A percentile compares a stretch with the other conserved stretches of the same genome.
These are phyloP conservation scores for Rostrohypoxylon terebratum DNA, from an alignment of 495 filamentous ascomycete species.

Conservation along the genomic window DNA sequence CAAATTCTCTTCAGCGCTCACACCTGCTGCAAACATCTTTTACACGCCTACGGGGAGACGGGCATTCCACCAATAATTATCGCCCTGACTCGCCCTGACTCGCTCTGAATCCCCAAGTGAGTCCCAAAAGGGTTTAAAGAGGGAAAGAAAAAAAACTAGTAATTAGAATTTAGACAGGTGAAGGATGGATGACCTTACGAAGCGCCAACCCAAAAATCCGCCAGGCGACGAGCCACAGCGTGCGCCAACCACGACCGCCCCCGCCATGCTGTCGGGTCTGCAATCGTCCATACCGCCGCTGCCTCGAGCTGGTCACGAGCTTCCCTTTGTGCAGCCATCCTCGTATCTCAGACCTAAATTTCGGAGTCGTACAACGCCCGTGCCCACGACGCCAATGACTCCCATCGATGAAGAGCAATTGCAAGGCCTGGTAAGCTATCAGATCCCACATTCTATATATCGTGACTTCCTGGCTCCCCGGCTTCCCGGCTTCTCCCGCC, in stretches of 20 bases:
- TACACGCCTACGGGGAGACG: slow-evolving; percentile 37
- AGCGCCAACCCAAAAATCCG: slow-evolving; percentile 34
- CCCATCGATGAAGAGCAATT: slow-evolving; percentile 90
- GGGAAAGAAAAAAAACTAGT: not conserved
- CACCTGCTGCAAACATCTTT: slow-evolving; percentile 38
- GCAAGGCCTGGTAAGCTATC: slow-evolving; percentile 82
- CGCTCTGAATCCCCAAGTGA: slow-evolving; percentile 12
- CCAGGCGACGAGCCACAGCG: slow-evolving; percentile 44
- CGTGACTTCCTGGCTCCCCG: not conserved
- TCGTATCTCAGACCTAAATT: slow-evolving; percentile 82
- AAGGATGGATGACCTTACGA: slow-evolving; percentile 45
- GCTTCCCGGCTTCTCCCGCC: not conserved
- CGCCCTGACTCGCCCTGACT: slow-evolving; percentile 3
- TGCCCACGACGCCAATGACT: slow-evolving; percentile 70
- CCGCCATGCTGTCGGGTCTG: slow-evolving; percentile 44
- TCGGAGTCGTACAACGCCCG: slow-evolving; percentile 57
- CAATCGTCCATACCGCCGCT: slow-evolving; percentile 40
- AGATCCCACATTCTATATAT: not conserved
- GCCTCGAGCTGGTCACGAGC: slow-evolving; percentile 61
- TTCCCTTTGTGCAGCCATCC: slow-evolving; percentile 78
- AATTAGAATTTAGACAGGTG: slow-evolving; percentile 5
- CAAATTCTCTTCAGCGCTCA: slow-evolving; percentile 35
- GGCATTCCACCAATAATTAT: slow-evolving; percentile 42
- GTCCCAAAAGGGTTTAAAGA: slow-evolving; percentile 24
- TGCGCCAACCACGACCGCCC: slow-evolving; percentile 43